These are phyloP conservation scores for Plasmopara viticola DNA, from an alignment of 352 stramenopile genomes.

Conservation along the genomic window DNA sequence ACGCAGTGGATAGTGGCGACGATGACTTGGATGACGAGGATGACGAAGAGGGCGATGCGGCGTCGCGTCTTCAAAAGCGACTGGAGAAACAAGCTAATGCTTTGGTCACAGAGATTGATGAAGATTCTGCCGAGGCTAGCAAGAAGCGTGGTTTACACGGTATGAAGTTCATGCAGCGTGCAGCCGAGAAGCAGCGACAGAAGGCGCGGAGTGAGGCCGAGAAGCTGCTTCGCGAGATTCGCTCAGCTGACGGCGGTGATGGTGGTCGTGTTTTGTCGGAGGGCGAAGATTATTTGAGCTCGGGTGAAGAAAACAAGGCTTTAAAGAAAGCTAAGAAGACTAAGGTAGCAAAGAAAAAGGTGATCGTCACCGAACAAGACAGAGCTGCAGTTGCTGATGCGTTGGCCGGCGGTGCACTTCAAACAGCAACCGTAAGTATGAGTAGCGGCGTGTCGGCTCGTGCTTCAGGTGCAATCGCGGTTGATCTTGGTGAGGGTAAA, in stretches of 20 bases:
- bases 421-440: slow-evolving; percentile 67
- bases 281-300: slow-evolving; percentile 39
- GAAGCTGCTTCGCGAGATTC: slow-evolving; percentile 91
- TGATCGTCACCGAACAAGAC: slow-evolving; percentile 44
- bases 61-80: slow-evolving; percentile 50
- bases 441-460: slow-evolving; percentile 61
- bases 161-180: slow-evolving; percentile 98
- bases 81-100: slow-evolving; percentile 66
- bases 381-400: slow-evolving; percentile 46
- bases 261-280: slow-evolving; percentile 63
- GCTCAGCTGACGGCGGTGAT: slow-evolving; percentile 75
- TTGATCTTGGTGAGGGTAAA: slow-evolving; percentile 60
- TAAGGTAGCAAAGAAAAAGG: slow-evolving; percentile 37
- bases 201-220: slow-evolving; percentile 89
- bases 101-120: slow-evolving; percentile 71
- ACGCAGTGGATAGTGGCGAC: slow-evolving; percentile 60
- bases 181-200: slow-evolving; percentile 92
- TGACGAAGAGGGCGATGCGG: slow-evolving; percentile 48
- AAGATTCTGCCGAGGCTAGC: slow-evolving; percentile 37
- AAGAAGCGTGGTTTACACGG: slow-evolving; percentile 87
- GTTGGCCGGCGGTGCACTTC: slow-evolving; percentile 43
- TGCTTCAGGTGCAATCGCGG: slow-evolving; percentile 51
- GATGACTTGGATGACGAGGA: slow-evolving; percentile 47
- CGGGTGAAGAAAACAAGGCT: slow-evolving; percentile 27
- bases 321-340: slow-evolving; percentile 23